phyloP scores from a whole-genome alignment of 2,329 filamentous ascomycete species.

The Rosellinia necatrix region DNA sequence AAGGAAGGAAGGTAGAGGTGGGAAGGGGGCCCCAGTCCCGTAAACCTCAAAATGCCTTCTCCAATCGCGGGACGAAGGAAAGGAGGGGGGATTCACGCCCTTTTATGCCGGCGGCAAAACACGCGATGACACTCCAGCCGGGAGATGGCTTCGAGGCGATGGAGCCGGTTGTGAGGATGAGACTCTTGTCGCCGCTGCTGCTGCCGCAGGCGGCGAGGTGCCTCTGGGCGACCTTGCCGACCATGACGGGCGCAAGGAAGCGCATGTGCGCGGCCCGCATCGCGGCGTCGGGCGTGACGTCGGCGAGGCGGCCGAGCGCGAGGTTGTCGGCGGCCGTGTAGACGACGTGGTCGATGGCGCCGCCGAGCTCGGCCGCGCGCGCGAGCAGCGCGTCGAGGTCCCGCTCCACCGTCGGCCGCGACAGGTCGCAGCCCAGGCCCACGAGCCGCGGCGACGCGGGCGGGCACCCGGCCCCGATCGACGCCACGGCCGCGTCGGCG shows the following conservation, averaged over 20 bases:
- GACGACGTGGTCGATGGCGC: slow-evolving; percentile 38
- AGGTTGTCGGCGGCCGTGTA: slow-evolving; percentile 41
- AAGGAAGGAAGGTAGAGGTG: not conserved
- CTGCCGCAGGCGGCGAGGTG: slow-evolving; percentile 39
- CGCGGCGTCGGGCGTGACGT: slow-evolving; percentile 37
- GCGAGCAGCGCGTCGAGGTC: slow-evolving; percentile 34
- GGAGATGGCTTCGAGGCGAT: slow-evolving; percentile 31
- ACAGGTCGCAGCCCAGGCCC: slow-evolving; percentile 34
- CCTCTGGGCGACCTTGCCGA: slow-evolving; percentile 41
- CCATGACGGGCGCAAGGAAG: slow-evolving; percentile 40
- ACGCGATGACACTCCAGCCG: slow-evolving; percentile 34
- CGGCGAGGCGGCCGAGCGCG: slow-evolving; percentile 24
- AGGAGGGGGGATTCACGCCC: slow-evolving; percentile 20
- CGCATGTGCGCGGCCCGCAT: slow-evolving; percentile 38
- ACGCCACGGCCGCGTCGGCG: slow-evolving; percentile 29
- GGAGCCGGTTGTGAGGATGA: slow-evolving; percentile 35
- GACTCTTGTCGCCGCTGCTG: slow-evolving; percentile 32
- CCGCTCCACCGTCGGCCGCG: slow-evolving; percentile 29
- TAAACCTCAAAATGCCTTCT: too few relatives aligned
- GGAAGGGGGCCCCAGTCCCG: too few relatives aligned
- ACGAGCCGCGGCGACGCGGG: slow-evolving; percentile 14
- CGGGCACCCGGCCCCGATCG: slow-evolving; percentile 30
- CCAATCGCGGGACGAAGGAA: too few relatives aligned
- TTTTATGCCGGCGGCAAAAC: slow-evolving; percentile 30
- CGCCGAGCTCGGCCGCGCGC: slow-evolving; percentile 6